These are phyloP conservation scores for Cairneyella variabilis DNA, from an alignment of 495 filamentous ascomycete species.

Conservation along the genomic window DNA sequence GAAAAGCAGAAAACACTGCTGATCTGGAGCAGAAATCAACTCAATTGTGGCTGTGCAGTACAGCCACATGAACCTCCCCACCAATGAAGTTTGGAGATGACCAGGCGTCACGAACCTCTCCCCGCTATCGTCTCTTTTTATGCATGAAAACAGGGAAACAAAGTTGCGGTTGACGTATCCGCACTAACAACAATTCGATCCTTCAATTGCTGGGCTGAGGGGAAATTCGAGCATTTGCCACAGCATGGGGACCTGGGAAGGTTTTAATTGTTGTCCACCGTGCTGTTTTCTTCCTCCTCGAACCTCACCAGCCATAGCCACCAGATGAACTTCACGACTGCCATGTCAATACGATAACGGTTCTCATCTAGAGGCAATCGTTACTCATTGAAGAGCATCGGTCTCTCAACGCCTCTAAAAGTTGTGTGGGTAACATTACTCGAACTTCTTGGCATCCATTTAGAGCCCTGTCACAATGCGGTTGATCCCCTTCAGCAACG, in stretches of 20 bases:
- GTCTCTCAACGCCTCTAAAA: too few relatives aligned
- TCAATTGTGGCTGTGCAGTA: neutral
- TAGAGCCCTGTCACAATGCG: neutral
- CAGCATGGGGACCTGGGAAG: neutral
- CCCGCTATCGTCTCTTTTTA: neutral
- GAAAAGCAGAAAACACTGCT: too few relatives aligned
- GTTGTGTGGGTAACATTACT: too few relatives aligned
- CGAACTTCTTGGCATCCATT: too few relatives aligned
- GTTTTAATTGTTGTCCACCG: neutral
- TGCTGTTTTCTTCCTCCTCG: neutral
- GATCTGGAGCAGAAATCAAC: too few relatives aligned
- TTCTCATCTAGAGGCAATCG: too few relatives aligned
- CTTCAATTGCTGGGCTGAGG: too few relatives aligned
- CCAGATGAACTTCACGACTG: neutral
- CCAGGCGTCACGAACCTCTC: neutral
- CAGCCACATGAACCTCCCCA: too few relatives aligned
- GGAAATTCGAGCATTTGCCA: constrained; percentile 9
- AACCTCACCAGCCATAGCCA: constrained; percentile 10
- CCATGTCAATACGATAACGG: constrained; percentile 1
- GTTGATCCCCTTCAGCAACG: constrained; percentile 14
- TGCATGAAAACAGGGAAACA: constrained; percentile 21
- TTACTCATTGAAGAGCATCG: too few relatives aligned
- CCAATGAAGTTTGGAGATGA: too few relatives aligned
- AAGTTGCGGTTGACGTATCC: constrained; percentile 2
- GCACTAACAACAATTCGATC: too few relatives aligned